Evolutionary conservation across 2,329 filamentous ascomycete genomes (phyloP), one percentile per base, ranked within the genome.

Genomic region (Alternaria novae-zelandiae): DNA sequence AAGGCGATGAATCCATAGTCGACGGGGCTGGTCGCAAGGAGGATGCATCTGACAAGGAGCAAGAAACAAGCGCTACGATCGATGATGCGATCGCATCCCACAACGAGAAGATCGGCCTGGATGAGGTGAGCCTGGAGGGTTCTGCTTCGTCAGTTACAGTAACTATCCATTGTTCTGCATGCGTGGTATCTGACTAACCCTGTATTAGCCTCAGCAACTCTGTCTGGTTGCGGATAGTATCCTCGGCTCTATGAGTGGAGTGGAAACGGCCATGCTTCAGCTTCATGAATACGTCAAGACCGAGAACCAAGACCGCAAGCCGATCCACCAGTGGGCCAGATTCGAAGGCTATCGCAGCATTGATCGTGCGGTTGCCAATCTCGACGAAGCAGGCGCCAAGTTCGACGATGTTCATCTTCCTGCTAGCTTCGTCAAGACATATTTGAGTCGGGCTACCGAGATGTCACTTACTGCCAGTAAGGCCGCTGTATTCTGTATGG

Each of bases 281-380:
- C 64, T 70, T 28, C 25, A 21, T n/a, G 47, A 60, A 13, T 67
- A 68, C 12, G 45, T 70, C 25, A 28, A 58, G 11, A 32, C 21
- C 5, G 61, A 70, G 44, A 57, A 64, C 6, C 17, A 49, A 15
- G 17, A 60, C 6, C 32, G 61, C 26, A 66, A 68, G 56, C 64
- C 68, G 11, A 43, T 72, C 5, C 61, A 67, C 36, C 51, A 59
- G 32, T 73, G 71, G 70, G 12, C 45, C 7, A 64, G 53, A 21
- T 71, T 68, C 51, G 25, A 46, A 6, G 32, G 51, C 36, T 72
- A 71, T 15, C 21, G 25, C 17, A 11, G 20, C 7, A 46, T 71
- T 2, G 26, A 30, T 20, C 28, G 25, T 11, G 56, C 66, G 2
- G 54, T 65, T 17, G 20, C 32, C 13, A 21, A 51, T 15, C 66